A percentile compares a stretch with the other conserved stretches of the same genome.
Conservation (phyloP, 2,329 filamentous ascomycete species). For the Cordyceps cateniannulata region DNA sequence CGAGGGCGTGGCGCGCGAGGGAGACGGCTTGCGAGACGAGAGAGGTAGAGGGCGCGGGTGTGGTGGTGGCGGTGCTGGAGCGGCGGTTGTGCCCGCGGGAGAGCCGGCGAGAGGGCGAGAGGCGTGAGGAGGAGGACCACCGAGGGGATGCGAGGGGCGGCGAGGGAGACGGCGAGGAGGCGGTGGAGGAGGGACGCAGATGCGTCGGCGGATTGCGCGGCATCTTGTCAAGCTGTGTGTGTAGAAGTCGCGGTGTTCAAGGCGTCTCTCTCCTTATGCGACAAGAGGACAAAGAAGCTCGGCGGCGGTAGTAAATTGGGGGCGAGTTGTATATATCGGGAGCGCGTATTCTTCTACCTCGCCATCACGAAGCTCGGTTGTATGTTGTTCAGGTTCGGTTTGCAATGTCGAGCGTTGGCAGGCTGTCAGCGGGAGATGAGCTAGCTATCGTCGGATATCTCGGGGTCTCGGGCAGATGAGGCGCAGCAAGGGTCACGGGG, state of each 20-base stretch:
- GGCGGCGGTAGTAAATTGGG: background rate
- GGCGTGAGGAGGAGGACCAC: slow-evolving; percentile 23
- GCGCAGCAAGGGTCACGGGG: too few species aligned
- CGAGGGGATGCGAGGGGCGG: slow-evolving; percentile 28
- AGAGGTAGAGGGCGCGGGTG: background rate
- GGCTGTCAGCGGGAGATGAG: background rate
- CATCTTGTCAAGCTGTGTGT: slow-evolving; percentile 27
- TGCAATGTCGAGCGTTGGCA: background rate
- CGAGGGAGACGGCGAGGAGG: slow-evolving; percentile 23
- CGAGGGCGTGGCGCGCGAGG: slow-evolving; percentile 9
- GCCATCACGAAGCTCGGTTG: background rate
- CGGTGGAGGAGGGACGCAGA: slow-evolving; percentile 21
- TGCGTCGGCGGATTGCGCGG: slow-evolving; percentile 23
- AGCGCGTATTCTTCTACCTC: background rate
- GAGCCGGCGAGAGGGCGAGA: slow-evolving; percentile 29
- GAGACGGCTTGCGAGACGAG: background rate
- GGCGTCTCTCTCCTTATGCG: background rate
- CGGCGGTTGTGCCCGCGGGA: slow-evolving; percentile 22
- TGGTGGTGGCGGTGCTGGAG: background rate
- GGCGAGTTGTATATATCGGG: background rate
- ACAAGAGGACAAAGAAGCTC: background rate
- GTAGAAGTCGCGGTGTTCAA: background rate
- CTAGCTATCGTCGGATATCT: background rate
- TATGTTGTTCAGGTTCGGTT: background rate
- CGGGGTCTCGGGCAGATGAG: background rate